Conservation (phyloP, 257 asterid genomes). For the Euphrasia confusa region DNA sequence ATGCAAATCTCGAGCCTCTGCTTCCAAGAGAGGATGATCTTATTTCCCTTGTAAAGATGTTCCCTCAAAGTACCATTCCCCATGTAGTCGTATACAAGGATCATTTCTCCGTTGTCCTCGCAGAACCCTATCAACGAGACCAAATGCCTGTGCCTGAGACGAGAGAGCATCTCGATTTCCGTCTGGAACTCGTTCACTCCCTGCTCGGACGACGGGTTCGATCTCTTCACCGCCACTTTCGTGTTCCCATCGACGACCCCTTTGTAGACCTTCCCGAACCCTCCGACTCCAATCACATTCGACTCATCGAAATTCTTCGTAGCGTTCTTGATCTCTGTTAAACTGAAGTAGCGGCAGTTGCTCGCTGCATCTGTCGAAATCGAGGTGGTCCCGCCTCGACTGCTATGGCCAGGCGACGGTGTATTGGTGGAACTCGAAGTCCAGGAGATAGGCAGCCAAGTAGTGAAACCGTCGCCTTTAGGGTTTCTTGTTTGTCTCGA, state of each 20-base stretch:
- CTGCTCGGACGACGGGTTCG: constrained; percentile 86
- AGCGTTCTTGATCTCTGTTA: constrained; percentile 62
- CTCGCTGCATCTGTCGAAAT: constrained; percentile 78
- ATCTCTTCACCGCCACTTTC: constrained; percentile 75
- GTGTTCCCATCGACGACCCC: constrained; percentile 59
- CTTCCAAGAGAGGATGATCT: constrained; percentile 59
- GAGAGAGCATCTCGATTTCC: constrained; percentile 80
- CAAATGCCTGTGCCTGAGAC: constrained; percentile 68
- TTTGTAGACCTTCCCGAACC: constrained; percentile 85
- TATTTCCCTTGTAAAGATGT: constrained; percentile 73
- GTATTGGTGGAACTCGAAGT: constrained; percentile 36
- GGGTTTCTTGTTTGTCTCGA: constrained; percentile 35
- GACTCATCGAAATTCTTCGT: constrained; percentile 84
- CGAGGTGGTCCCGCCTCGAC: constrained; percentile 40
- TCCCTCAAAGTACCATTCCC: constrained; percentile 78
- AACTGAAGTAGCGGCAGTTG: constrained; percentile 74
- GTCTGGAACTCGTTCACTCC: constrained; percentile 85
- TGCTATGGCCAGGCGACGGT: constrained; percentile 10
- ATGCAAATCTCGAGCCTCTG: constrained; percentile 72
- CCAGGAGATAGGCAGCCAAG: constrained; percentile 84
- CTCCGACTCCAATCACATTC: constrained; percentile 88
- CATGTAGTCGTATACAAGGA: constrained; percentile 78
- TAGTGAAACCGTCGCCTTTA: constrained; percentile 31
- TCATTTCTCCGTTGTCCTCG: constrained; percentile 84
- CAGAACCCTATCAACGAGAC: constrained; percentile 86